Conservation (phyloP, 306 rosid species). For the Quillaja saponaria region DNA sequence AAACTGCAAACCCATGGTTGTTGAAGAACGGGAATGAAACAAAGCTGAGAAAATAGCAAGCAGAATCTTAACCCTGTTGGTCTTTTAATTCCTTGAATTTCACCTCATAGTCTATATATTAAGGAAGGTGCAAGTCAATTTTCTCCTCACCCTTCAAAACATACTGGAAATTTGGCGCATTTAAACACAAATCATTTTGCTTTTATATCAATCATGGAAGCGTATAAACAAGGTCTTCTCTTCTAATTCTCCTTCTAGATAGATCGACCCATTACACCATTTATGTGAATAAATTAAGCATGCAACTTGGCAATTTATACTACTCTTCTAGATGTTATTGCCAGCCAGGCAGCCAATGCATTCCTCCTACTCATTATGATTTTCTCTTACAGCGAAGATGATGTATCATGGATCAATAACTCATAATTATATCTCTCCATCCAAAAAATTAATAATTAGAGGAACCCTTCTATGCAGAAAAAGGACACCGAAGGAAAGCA, state of each 20-base stretch:
- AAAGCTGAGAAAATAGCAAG: too few species aligned
- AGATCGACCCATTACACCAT: slow-evolving; percentile 1
- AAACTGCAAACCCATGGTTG: not conserved
- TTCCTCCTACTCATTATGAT: not conserved
- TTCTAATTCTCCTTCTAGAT: not conserved
- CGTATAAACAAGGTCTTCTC: too few species aligned
- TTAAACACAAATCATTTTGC: too few species aligned
- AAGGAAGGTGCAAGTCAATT: too few species aligned
- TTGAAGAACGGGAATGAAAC: slow-evolving; percentile 3
- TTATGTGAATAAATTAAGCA: not conserved
- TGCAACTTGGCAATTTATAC: not conserved
- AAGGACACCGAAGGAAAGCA: not conserved
- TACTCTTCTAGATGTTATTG: too few species aligned
- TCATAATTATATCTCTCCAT: not conserved
- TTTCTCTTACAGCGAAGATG: not conserved
- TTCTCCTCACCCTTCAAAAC: too few species aligned
- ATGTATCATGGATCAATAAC: not conserved
- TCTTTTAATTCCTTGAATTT: too few species aligned
- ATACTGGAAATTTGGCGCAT: too few species aligned
- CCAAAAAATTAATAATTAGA: not conserved
- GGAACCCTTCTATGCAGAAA: not conserved
- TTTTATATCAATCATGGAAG: too few species aligned
- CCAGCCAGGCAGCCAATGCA: not conserved
- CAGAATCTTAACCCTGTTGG: too few species aligned
- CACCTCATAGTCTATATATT: too few species aligned